These are phyloP conservation scores for Neonectria coccinea DNA, from an alignment of 2,329 filamentous ascomycete species.

Conservation along the genomic window DNA sequence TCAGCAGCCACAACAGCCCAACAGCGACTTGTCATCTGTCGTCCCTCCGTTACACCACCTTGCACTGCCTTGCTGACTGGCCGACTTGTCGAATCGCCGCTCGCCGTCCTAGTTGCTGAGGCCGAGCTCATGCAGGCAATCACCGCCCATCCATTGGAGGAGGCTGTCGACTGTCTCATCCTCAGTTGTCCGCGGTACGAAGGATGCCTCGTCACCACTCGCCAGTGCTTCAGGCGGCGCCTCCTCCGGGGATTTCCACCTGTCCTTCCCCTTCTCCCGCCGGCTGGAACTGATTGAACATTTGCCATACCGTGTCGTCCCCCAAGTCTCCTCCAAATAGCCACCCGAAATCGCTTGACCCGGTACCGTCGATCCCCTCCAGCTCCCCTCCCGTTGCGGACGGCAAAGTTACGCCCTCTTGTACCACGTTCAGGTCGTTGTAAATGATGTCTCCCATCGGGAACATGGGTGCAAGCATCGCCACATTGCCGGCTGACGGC, in stretches of 20 bases:
- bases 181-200: not conserved
- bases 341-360: slow-evolving; percentile 49
- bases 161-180: slow-evolving; percentile 3
- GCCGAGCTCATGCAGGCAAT: slow-evolving; percentile 20
- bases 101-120: slow-evolving; percentile 7
- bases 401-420: slow-evolving; percentile 43
- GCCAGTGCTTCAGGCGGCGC: slow-evolving; percentile 13
- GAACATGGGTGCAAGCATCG: slow-evolving; percentile 65
- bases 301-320: slow-evolving; percentile 67
- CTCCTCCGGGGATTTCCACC: slow-evolving; percentile 14
- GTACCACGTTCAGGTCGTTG: slow-evolving; percentile 64
- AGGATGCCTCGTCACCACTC: not conserved
- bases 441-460: slow-evolving; percentile 68
- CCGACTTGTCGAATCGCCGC: slow-evolving; percentile 6
- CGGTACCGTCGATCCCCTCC: slow-evolving; percentile 14
- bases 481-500: slow-evolving; percentile 61
- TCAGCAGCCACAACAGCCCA: slow-evolving; percentile 13
- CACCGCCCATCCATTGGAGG: slow-evolving; percentile 17
- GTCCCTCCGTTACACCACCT: slow-evolving; percentile 22
- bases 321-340: slow-evolving; percentile 68
- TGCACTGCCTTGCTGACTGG: slow-evolving; percentile 16
- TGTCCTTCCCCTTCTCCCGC: slow-evolving; percentile 24
- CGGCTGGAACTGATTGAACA: slow-evolving; percentile 63
- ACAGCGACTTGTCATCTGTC: slow-evolving; percentile 7
- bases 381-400: slow-evolving; percentile 32